phyloP scores from a whole-genome alignment of 1,284 basidiomycete genomes.

The Vanrija humicola region DNA sequence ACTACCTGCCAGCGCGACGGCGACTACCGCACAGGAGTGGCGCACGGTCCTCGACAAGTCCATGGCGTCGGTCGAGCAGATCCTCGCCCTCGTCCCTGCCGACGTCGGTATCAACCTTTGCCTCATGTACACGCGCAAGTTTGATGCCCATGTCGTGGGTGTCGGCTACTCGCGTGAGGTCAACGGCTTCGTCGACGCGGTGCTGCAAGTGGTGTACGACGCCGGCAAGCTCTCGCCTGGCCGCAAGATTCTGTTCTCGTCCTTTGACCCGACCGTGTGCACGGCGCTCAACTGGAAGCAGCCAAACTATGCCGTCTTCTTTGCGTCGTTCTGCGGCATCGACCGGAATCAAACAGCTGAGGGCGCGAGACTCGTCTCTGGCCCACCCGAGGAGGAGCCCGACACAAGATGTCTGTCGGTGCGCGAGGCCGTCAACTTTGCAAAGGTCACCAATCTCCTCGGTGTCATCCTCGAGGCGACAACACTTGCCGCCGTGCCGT shows the following conservation, averaged over 20 bases:
- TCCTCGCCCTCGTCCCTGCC: conserved; percentile 72
- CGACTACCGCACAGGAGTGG: conserved; percentile 58
- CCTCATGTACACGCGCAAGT: conserved; percentile 59
- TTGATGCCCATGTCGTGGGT: conserved; percentile 54
- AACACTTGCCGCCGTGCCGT: conserved; percentile 72
- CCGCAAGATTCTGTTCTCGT: conserved; percentile 80
- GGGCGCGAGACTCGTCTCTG: conserved; percentile 37
- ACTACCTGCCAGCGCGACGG: conserved; percentile 27
- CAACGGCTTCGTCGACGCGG: conserved; percentile 74
- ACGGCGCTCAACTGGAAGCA: conserved; percentile 91
- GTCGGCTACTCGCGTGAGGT: conserved; percentile 59
- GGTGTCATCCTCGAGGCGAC: conserved; percentile 89
- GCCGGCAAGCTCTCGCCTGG: conserved; percentile 52
- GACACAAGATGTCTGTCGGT: conserved; percentile 65
- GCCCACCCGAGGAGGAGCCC: conserved; percentile 48
- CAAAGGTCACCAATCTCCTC: conserved; percentile 86
- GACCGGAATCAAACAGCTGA: conserved; percentile 36
- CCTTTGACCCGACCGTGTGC: conserved; percentile 81
- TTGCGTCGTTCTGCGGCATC: conserved; percentile 80
- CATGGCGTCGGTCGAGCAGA: conserved; percentile 66
- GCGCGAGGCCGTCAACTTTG: conserved; percentile 88
- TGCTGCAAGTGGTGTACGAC: conserved; percentile 72
- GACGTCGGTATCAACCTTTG: conserved; percentile 75
- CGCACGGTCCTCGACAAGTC: conserved; percentile 54
- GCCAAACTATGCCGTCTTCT: conserved; percentile 97